These are phyloP conservation scores for Globisporangium rhizosaccharum DNA, from an alignment of 352 stramenopile genomes.

Conservation along the genomic window DNA sequence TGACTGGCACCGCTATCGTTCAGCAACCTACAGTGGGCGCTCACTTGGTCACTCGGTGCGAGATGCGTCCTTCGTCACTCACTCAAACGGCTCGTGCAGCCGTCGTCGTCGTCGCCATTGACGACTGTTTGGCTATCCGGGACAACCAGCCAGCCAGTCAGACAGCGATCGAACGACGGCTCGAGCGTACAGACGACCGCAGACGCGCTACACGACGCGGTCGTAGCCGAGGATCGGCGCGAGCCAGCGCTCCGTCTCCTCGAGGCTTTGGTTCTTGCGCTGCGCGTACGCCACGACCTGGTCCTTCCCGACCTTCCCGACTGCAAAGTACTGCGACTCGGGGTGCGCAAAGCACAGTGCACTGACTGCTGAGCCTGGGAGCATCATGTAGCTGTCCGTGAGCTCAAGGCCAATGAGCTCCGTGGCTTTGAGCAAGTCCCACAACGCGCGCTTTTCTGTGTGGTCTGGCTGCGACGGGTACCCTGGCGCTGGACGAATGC, in stretches of 20 bases:
- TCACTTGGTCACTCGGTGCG: background rate
- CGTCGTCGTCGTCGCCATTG: too few relatives aligned
- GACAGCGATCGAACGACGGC: too few relatives aligned
- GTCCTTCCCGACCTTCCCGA: constrained; percentile 96
- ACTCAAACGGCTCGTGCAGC: too few relatives aligned
- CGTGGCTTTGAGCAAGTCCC: constrained; percentile 92
- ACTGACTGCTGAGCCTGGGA: constrained; percentile 91
- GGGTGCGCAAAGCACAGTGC: constrained; percentile 96
- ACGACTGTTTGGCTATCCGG: too few relatives aligned
- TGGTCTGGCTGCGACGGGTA: constrained; percentile 98
- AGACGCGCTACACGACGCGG: constrained; percentile 22
- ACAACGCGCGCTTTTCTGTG: constrained; percentile 96
- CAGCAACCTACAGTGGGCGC: background rate
- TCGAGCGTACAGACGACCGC: background rate
- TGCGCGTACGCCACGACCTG: constrained; percentile 93
- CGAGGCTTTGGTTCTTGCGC: constrained; percentile 89
- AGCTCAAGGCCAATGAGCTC: constrained; percentile 91
- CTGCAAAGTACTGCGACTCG: constrained; percentile 95
- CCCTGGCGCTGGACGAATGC: constrained; percentile 95
- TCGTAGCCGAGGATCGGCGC: constrained; percentile 96
- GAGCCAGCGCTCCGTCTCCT: constrained; percentile 93
- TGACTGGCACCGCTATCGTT: background rate
- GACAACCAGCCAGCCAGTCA: too few relatives aligned
- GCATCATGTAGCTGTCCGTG: constrained; percentile 95
- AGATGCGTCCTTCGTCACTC: too few relatives aligned